Evolutionary conservation across 169 alveolate genomes (phyloP), one percentile per base, ranked within the genome.

Genomic region (Plasmodium inui): DNA sequence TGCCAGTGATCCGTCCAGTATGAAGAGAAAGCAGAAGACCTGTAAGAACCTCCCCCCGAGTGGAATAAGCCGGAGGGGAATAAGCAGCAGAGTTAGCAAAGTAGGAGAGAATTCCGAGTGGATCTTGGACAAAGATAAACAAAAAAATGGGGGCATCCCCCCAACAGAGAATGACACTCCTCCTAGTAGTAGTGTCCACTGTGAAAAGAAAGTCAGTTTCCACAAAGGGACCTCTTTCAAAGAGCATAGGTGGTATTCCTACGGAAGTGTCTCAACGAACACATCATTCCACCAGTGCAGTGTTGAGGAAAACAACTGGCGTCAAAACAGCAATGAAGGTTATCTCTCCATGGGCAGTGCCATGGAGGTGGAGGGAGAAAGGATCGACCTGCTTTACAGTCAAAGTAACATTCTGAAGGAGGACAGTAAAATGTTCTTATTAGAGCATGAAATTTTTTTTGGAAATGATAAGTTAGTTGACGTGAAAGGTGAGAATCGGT

Each of bases 221-320:
- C 19, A 26, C 5, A 41, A 79, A 34, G n/a, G 32, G n/a, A 57
- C 22, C 22, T 30, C 30, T 17, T 30, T 19, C 1, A 53, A 53
- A 19, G 90, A 28, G 41, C 34, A 82, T 28, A 55, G 39, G 34
- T 82, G 90, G 90, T 10, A 82, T 82, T 8, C 57, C 1, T 28
- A 82, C 9, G 74, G 79, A 82, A 82, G 90, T 4, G 50, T 32
- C 17, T 61, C 90, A 37, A 82, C 90, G 5, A 82, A 28, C 12
- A 4, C 39, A 57, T 55, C 7, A 14, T 41, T 55, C 6, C 37
- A 57, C 53, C n/a, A 55, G 19, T 37, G 7, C 26, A 82, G 90
- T 28, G 22, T 82, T 12, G 90, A 55, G 12, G 39, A 22, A 19
- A 41, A 7, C 73, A 67, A 17, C 41, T 67, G 7, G 2, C 30